Evolutionary conservation across 1,284 basidiomycete species (phyloP), one percentile per base, ranked within the genome.

Genomic region (Rhodofomes roseus): DNA sequence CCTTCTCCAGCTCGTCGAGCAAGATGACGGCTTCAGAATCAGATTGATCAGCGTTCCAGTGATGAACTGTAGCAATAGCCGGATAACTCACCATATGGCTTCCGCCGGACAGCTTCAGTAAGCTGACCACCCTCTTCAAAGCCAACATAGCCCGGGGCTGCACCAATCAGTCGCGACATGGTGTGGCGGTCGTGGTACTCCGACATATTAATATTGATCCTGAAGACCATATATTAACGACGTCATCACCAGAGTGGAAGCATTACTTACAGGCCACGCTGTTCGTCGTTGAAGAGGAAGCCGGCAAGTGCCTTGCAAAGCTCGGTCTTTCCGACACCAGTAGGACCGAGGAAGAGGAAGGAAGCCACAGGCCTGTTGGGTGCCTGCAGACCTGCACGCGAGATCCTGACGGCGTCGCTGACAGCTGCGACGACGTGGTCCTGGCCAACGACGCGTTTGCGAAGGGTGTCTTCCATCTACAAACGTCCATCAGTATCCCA

Each of bases 181-280:
- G 93, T 95, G 69, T 97, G 93, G 60, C 92, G 83, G 66, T 96
- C 94, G 63, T 93, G 92, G 70, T 92, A 95, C 81, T 96, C 93
- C 11, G 90, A 93, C 92, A 95, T 95, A 70, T 95, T 95, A 72
- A 96, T 91, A 64, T 89, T 92, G 64, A 96, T 92, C 58, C 89
- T 90, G 61, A 6, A 55, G 18, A 54, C 1, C 29, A 51, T n/a
- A 11, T 14, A 2, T 22, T 12, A 9, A 2, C 2, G 34, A 16
- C 7, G 22, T 29, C 23, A 16, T 34, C 37, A 25, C 16, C 25
- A 5, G 8, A 40, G 34, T 22, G 27, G 46, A 0, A 12, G 41
- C 55, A 46, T 46, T 31, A 79, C 84, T 72, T 67, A 92, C 89
- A 96, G 71, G 20, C 93, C 92, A 39, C 90, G 79, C 63, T 89